phyloP scores from a whole-genome alignment of 495 filamentous ascomycete species.

The Daldinia loculata region DNA sequence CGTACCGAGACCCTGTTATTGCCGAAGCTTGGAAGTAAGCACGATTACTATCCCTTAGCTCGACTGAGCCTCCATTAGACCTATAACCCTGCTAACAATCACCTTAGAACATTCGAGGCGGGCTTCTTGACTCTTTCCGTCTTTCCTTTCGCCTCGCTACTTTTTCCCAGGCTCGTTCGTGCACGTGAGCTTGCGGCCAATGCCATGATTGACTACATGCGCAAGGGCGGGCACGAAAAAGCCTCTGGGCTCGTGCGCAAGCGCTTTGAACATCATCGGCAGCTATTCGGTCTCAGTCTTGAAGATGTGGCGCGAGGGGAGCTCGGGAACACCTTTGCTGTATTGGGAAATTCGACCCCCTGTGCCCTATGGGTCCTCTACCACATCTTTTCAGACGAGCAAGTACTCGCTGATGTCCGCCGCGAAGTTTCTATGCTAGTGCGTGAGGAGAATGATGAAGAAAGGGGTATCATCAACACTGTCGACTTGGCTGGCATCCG shows the following conservation, averaged over 20 bases:
- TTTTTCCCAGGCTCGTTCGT: not conserved
- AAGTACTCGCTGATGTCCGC: constrained; percentile 34
- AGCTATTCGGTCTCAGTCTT: constrained; percentile 16
- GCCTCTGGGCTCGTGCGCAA: constrained; percentile 33
- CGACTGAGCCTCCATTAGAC: no score
- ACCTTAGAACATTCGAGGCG: not conserved
- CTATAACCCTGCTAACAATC: no score
- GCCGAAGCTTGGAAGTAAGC: not conserved
- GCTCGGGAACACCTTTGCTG: constrained; percentile 30
- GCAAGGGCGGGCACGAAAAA: constrained; percentile 21
- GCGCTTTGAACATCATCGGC: constrained; percentile 24
- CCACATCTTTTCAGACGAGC: constrained; percentile 36
- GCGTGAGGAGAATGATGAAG: constrained; percentile 2
- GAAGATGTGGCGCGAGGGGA: constrained; percentile 44
- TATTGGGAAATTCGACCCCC: constrained; percentile 37
- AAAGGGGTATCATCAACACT: constrained; percentile 13
- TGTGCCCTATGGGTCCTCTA: constrained; percentile 40
- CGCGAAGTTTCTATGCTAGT: constrained; percentile 39
- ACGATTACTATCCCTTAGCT: not conserved
- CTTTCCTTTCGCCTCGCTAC: not conserved
- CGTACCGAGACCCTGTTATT: not conserved
- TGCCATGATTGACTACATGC: constrained; percentile 7
- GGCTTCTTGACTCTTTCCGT: constrained; percentile 3
- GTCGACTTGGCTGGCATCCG: constrained; percentile 30
- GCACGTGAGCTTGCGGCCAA: not conserved